These are phyloP conservation scores for Pseudoperonospora humuli DNA, from an alignment of 352 stramenopile genomes.

Conservation along the genomic window DNA sequence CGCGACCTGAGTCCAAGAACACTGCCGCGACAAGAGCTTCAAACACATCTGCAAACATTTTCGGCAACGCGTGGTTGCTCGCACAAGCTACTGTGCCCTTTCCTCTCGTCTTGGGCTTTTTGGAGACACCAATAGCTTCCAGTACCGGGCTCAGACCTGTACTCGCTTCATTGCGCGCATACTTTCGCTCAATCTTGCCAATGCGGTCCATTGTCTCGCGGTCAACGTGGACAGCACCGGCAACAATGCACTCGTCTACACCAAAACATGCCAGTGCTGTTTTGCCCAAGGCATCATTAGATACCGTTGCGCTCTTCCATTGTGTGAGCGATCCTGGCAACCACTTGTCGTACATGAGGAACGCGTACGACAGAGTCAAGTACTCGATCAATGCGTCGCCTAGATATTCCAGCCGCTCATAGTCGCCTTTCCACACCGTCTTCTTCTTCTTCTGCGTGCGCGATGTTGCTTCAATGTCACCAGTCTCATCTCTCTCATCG, in stretches of 20 bases:
- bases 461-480: slow-evolving; percentile 17
- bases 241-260: slow-evolving; percentile 71
- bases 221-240: slow-evolving; percentile 60
- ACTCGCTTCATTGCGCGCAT: slow-evolving; percentile 16
- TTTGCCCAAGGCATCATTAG: slow-evolving; percentile 79
- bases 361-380: slow-evolving; percentile 79
- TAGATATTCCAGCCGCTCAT: slow-evolving; percentile 85
- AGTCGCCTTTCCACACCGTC: slow-evolving; percentile 68
- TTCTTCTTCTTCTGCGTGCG: slow-evolving; percentile 34
- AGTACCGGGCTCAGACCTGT: slow-evolving; percentile 22
- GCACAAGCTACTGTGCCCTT: slow-evolving; percentile 6
- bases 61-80: slow-evolving; percentile 49
- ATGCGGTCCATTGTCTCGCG: slow-evolving; percentile 51
- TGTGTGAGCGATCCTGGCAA: slow-evolving; percentile 68
- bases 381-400: slow-evolving; percentile 87
- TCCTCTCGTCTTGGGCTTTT: slow-evolving; percentile 13
- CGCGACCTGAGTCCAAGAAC: slow-evolving; percentile 70
- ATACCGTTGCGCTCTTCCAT: slow-evolving; percentile 83
- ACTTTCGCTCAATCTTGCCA: slow-evolving; percentile 40
- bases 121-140: slow-evolving; percentile 15
- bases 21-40: slow-evolving; percentile 82
- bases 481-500: slow-evolving; percentile 3
- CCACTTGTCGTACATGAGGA: slow-evolving; percentile 60
- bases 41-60: slow-evolving; percentile 85
- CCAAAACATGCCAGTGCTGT: slow-evolving; percentile 73